Base-by-base conservation (phyloP, 176 grass and related monocot species). In the Musa acuminata region DNA sequence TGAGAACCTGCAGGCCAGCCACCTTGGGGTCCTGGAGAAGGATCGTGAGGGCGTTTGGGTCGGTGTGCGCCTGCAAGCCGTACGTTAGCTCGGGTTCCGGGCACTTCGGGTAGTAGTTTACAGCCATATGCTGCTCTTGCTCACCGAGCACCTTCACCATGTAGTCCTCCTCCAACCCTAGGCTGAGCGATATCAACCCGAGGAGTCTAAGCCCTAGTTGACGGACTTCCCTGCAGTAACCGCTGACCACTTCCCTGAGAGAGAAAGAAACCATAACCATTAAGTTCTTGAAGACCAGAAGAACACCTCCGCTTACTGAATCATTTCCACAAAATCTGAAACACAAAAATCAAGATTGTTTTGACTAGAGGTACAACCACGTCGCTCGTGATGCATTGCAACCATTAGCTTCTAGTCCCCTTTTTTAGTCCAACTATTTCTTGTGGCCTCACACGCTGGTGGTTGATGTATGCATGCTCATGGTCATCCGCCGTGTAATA, bases 101-200 rank as follows among this genome's bases (percentile, higher is more conserved):
- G 79, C 94, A 97, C 27, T 82, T 87, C 13, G 94, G 94, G 72
- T 97, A 97, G 77, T 90, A 97, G 67, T 97, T 97, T 49, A 97
- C 80, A 5, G 90, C 94, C 94, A 97, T 97, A 82, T 93, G 94
- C 78, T 97, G 94, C 1, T 88, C 94, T 0, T 97, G 94, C 71
- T 82, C 75, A 21, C 90, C 94, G 74, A 97, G 86, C 68, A 84
- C 90, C n/a, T 67, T 64, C 83, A 83, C 90, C 90, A 97, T 97
- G 82, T 93, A 82, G 53, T 82, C 80, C 63, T 80, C 84, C 26
- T 89, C 85, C 49, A 91, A 79, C 2, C 87, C 90, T 2, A 97
- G 79, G 84, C 87, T 86, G 74, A 90, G 90, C 5, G 90, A 90
- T 9, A 97, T 97, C 12, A 84, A 84, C 72, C 88, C 85, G 2